Evolutionary conservation across 2,329 filamentous ascomycete species (phyloP).

Genomic region (Venturia carpophila): DNA sequence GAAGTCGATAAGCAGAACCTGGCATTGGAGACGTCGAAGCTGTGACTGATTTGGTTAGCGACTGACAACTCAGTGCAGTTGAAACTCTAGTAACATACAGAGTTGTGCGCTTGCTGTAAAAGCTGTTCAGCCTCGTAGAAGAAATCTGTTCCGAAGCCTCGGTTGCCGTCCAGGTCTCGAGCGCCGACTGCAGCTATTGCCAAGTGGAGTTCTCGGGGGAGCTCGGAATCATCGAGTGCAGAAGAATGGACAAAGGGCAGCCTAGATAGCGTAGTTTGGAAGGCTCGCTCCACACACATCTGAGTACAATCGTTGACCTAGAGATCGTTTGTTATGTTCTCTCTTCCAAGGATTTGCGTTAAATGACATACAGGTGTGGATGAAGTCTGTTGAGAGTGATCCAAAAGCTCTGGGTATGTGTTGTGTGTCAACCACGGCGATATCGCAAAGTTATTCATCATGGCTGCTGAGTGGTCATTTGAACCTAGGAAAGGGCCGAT

Average conservation of each 20-base stretch:
- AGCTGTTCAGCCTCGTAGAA: slow-evolving; percentile 10
- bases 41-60: background rate
- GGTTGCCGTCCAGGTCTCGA: slow-evolving; percentile 3
- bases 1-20: slow-evolving; percentile 1
- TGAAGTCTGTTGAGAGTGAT: background rate
- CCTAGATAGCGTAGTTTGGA: background rate
- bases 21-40: background rate
- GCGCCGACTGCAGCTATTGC: background rate
- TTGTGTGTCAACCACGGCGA: slow-evolving; percentile 6
- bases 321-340: background rate
- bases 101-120: slow-evolving; percentile 1
- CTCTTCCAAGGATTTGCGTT: no score
- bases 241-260: background rate
- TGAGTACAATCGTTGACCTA: background rate
- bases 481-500: background rate
- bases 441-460: slow-evolving; percentile 10
- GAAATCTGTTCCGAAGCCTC: background rate
- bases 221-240: background rate
- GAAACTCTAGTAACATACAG: background rate
- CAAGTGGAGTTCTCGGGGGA: background rate
- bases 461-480: background rate
- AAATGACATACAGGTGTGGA: background rate
- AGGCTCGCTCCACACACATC: slow-evolving; percentile 7
- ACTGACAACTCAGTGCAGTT: no score
- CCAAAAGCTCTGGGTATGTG: background rate